A percentile compares a stretch with the other conserved stretches of the same genome.
These are phyloP conservation scores for Spiraea crenata DNA, from an alignment of 331 rosid genomes.

Conservation along the genomic window DNA sequence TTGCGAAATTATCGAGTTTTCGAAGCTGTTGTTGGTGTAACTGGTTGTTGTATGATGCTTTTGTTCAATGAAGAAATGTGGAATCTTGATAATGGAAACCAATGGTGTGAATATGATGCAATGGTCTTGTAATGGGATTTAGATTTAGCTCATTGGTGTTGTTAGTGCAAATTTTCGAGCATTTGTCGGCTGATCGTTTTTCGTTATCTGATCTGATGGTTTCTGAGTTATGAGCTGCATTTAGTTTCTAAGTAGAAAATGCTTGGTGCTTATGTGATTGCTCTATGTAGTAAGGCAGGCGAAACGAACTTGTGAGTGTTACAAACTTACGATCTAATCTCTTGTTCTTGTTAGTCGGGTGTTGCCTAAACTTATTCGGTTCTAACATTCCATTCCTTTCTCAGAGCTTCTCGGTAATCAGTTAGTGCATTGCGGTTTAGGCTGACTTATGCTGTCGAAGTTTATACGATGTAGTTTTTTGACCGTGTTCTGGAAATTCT, in stretches of 20 bases:
- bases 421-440: not conserved
- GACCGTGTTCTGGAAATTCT: constrained; percentile 6
- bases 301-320: not conserved
- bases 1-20: not conserved
- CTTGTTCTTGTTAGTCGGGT: constrained; percentile 1
- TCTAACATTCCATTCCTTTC: not conserved
- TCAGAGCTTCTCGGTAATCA: constrained; percentile 9
- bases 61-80: constrained; percentile 27
- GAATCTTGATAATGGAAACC: constrained; percentile 6
- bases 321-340: not conserved
- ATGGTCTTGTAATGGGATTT: not conserved
- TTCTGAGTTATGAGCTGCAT: not conserved
- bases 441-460: not conserved
- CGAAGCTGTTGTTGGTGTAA: constrained; percentile 22
- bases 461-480: not conserved
- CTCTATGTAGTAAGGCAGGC: not conserved
- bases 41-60: constrained; percentile 31
- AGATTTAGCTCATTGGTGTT: not conserved
- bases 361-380: not conserved
- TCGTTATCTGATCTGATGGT: not conserved
- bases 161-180: not conserved
- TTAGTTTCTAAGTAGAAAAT: not conserved
- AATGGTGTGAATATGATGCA: not conserved
- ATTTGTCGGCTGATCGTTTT: not conserved
- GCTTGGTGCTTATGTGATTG: not conserved